phyloP scores from a whole-genome alignment of 1,139 yeast genomes.

The Saccharomyces hybrid region DNA sequence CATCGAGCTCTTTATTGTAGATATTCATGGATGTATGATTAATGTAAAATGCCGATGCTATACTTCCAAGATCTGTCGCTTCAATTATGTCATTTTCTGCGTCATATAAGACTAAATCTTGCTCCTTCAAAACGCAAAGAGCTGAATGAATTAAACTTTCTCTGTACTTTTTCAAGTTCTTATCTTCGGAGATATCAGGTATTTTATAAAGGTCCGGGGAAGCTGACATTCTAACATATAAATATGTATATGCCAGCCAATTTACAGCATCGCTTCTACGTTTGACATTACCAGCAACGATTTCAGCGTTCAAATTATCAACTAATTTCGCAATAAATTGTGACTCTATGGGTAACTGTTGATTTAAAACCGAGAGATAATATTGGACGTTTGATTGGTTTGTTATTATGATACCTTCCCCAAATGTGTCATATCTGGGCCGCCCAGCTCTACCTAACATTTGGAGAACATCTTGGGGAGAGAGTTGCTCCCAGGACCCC shows the following conservation, averaged over 20 bases:
- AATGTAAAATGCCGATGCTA: constrained; percentile 84
- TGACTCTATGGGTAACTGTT: constrained; percentile 88
- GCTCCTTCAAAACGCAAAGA: constrained; percentile 45
- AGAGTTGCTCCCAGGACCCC: constrained; percentile 80
- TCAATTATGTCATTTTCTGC: constrained; percentile 39
- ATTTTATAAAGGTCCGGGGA: constrained; percentile 58
- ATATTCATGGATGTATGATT: constrained; percentile 59
- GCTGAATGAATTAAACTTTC: constrained; percentile 74
- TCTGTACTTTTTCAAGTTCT: constrained; percentile 44
- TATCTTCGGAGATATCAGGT: constrained; percentile 42
- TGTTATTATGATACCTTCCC: constrained; percentile 91
- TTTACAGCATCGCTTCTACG: constrained; percentile 57
- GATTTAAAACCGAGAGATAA: constrained; percentile 79
- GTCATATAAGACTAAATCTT: constrained; percentile 54
- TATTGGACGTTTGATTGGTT: constrained; percentile 80
- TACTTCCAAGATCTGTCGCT: constrained; percentile 72
- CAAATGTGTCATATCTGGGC: constrained; percentile 85
- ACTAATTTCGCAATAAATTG: constrained; percentile 65
- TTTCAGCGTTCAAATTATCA: constrained; percentile 79
- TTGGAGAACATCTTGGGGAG: constrained; percentile 90
- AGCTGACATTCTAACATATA: constrained; percentile 69
- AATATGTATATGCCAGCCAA: constrained; percentile 77
- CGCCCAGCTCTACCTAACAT: constrained; percentile 98
- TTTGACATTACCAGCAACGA: constrained; percentile 63
- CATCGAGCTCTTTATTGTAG: constrained; percentile 55